Conservation (phyloP, 306 rosid genomes). For the Dryas drummondii region DNA sequence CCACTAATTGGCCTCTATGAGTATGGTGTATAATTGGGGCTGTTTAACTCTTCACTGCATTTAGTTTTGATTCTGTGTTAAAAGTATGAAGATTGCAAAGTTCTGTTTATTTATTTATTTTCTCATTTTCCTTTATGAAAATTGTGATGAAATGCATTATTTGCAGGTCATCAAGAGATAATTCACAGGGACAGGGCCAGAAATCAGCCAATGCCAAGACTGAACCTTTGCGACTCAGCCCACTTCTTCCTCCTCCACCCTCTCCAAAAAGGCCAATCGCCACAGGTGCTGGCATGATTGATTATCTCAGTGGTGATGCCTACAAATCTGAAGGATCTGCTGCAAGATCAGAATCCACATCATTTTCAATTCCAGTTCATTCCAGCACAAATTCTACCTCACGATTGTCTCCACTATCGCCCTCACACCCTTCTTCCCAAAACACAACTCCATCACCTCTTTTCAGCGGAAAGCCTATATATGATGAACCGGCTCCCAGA, state of each 20-base stretch:
- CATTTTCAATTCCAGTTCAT: constrained; percentile 40
- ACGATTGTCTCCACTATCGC: constrained; percentile 35
- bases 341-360: constrained; percentile 41
- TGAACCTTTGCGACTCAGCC: constrained; percentile 42
- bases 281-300: constrained; percentile 56
- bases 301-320: constrained; percentile 87
- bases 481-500: constrained; percentile 58
- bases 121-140: not conserved
- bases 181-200: constrained; percentile 39
- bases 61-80: not conserved
- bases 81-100: constrained; percentile 7
- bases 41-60: not conserved
- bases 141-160: constrained; percentile 16
- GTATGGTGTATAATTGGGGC: not conserved
- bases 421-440: constrained; percentile 39
- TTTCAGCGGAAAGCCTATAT: constrained; percentile 50
- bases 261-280: constrained; percentile 62
- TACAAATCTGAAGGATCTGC: constrained; percentile 58
- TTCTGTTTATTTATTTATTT: constrained; percentile 4
- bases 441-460: constrained; percentile 45
- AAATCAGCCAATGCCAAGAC: constrained; percentile 51
- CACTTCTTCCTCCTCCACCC: constrained; percentile 85
- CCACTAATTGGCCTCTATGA: not conserved
- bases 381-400: constrained; percentile 44
- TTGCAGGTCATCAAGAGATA: constrained; percentile 72